These are phyloP conservation scores for Alisma plantagoaquatica DNA, from an alignment of 106 monocot genomes.

Conservation along the genomic window DNA sequence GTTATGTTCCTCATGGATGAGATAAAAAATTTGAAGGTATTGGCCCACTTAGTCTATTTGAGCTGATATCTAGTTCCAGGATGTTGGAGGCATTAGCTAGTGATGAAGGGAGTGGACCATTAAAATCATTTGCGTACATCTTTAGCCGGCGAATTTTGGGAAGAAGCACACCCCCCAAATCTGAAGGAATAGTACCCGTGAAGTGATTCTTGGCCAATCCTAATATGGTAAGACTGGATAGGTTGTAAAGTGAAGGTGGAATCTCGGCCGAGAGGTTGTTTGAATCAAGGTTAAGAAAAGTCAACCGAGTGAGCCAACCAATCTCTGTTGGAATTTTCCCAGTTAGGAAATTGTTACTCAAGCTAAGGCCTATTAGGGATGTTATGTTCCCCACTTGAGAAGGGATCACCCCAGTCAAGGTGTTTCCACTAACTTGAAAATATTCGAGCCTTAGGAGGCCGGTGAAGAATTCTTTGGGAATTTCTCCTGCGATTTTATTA, in stretches of 20 bases:
- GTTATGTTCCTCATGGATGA: not conserved
- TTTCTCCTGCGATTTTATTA: slow-evolving; percentile 15
- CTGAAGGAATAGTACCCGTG: not conserved
- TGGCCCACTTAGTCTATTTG: not conserved
- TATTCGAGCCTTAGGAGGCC: not conserved
- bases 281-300: slow-evolving; percentile 4
- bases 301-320: not conserved
- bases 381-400: slow-evolving; percentile 13
- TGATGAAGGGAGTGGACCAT: not conserved
- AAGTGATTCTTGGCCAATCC: not conserved
- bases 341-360: slow-evolving; percentile 1
- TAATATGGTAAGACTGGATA: not conserved
- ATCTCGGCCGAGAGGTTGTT: slow-evolving; percentile 22
- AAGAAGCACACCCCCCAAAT: slow-evolving; percentile 1
- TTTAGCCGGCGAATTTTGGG: slow-evolving; percentile 4
- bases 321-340: slow-evolving; percentile 5
- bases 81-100: not conserved
- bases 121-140: not conserved
- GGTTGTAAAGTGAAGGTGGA: slow-evolving; percentile 3
- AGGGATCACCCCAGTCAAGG: slow-evolving; percentile 3
- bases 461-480: slow-evolving; percentile 7
- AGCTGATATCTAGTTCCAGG: not conserved
- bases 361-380: slow-evolving; percentile 5
- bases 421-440: not conserved
- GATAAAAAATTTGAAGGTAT: slow-evolving; percentile 1